phyloP scores from a whole-genome alignment of 139 green algal species.

The Eudorina sp. region DNA sequence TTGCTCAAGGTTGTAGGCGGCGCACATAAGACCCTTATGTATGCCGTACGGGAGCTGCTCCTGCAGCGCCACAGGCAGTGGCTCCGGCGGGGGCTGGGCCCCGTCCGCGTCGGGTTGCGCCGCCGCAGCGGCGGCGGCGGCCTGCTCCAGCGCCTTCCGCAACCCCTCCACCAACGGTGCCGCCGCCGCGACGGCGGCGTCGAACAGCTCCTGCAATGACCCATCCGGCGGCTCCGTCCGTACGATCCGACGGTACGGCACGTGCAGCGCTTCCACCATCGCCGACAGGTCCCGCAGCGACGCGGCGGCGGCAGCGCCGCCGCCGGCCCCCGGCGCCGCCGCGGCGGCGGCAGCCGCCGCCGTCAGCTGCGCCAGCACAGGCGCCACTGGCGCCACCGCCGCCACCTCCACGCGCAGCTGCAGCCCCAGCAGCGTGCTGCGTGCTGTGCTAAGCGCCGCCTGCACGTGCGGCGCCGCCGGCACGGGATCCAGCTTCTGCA shows the following conservation, averaged over 20 bases:
- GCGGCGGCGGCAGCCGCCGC: not conserved
- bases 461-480: slow-evolving; percentile 58
- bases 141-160: slow-evolving; percentile 7
- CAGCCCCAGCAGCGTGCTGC: slow-evolving; percentile 54
- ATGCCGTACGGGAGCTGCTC: slow-evolving; percentile 11
- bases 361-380: slow-evolving; percentile 18
- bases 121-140: not conserved
- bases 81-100: not conserved
- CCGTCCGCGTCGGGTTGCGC: not conserved
- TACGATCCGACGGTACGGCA: slow-evolving; percentile 48
- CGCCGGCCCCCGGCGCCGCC: not conserved
- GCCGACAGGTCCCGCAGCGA: slow-evolving; percentile 32
- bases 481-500: slow-evolving; percentile 73
- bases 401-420: slow-evolving; percentile 59
- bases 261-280: slow-evolving; percentile 50
- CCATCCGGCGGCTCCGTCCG: slow-evolving; percentile 48
- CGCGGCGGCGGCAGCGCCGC: not conserved
- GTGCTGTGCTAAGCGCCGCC: slow-evolving; percentile 54
- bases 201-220: slow-evolving; percentile 70
- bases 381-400: not conserved
- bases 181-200: slow-evolving; percentile 46
- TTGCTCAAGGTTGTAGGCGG: slow-evolving; percentile 64
- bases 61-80: not conserved
- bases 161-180: slow-evolving; percentile 46
- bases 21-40: slow-evolving; percentile 61